Conservation (phyloP, 345 rosid species). For the Eucalyptus curtisii region DNA sequence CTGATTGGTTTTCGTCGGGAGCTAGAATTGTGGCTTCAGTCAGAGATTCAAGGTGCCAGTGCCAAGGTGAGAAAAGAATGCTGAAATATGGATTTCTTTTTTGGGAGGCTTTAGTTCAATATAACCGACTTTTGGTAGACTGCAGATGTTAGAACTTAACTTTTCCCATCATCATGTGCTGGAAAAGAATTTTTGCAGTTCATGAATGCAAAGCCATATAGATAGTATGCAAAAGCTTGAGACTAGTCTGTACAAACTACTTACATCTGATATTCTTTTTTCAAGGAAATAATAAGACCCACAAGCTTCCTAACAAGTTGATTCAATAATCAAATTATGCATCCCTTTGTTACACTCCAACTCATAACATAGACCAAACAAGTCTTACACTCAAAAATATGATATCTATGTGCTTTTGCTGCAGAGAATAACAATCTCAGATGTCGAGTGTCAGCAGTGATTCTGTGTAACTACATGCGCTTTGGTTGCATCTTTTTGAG, state of each 20-base stretch:
- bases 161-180: neutral
- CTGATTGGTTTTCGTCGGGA: neutral
- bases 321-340: neutral
- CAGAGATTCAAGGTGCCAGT: neutral
- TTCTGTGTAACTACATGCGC: neutral
- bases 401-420: neutral
- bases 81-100: neutral
- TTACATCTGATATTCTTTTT: neutral
- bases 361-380: neutral
- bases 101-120: neutral
- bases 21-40: neutral
- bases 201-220: neutral
- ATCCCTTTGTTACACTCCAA: neutral
- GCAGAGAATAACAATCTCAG: neutral
- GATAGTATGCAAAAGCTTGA: neutral
- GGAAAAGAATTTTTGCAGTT: neutral
- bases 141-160: neutral
- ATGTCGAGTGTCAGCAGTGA: rapidly evolving
- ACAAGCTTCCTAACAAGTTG: neutral
- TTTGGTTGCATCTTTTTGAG: neutral
- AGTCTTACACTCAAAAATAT: neutral
- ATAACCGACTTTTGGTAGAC: neutral
- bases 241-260: rapidly evolving
- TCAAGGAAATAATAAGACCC: neutral
- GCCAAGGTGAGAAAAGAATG: neutral